Evolutionary conservation across 805 yeast genomes (phyloP), one percentile per base, ranked within the genome.

Genomic region (Millerozyma miso): DNA sequence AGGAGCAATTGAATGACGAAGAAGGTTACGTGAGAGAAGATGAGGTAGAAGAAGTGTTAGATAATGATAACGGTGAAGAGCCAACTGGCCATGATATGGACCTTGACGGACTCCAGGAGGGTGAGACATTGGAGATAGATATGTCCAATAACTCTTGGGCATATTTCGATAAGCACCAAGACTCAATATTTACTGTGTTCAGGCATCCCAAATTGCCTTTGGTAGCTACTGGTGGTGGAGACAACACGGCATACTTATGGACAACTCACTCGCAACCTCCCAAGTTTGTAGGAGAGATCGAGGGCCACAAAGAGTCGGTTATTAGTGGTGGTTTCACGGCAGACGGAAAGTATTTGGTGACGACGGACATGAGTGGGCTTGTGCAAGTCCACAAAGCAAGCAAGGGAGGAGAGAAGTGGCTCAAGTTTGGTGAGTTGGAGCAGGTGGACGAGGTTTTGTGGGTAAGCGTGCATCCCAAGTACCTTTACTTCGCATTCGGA

Each of bases 281-380:
- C 8, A 79, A 82, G 48, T 73, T 85, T 44, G 90, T 88, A 2
- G 81, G 85, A 33, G 81, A 85, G 54, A 68, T 93, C 45, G 69
- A 70, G 40, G 95, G 91, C 16, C 95, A 88, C 65, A 83, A 83
- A 33, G 99, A 93, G 62, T 85, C 95, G 26, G 93, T 93, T 3
- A 77, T 88, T 40, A 73, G 88, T 5, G 90, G 93, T 40, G 88
- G 82, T 0, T 93, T 93, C 64, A 81, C 96, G 1, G 64, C 71
- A 31, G 93, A 88, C 55, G 99, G 98, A 19, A 74, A 79, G 36
- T 89, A 71, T 55, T 70, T 87, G 35, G 74, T 93, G 10, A 85
- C 97, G 4, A 98, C 91, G 33, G 99, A 95, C 65, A 93, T 93
- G 99, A 81, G 81, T 42, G 98, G 99, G 41, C 80, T 80, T 54